Evolutionary conservation across 768 basidiomycete genomes (phyloP), one percentile per base, ranked within the genome.

Genomic region (Pilatotrama ljubarskyi): DNA sequence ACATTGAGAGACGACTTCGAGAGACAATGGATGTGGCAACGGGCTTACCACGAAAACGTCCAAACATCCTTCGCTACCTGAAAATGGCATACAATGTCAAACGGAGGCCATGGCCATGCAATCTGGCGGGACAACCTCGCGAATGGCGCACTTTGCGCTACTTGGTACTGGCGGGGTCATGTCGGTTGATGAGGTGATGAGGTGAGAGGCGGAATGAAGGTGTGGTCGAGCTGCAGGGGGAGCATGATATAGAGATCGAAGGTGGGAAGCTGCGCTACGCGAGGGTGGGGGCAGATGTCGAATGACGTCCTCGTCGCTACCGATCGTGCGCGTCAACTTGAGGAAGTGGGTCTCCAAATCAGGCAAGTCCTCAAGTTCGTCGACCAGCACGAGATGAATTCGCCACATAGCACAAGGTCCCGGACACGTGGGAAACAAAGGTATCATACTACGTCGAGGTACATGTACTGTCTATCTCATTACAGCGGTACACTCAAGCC

Each of bases 21-120:
- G 17, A 17, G n/a, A 13, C 41, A n/a, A 1, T 54, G 25, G 13
- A 11, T 32, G 18, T 11, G 26, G 22, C n/a, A 9, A 14, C 29
- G 25, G 32, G 67, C 76, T 35, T 44, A 85, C 86, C 79, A 74
- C 26, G 87, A 88, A 70, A 88, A 88, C 1, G 79, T 88, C 84
- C 85, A 86, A 14, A 88, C 74, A 51, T 79, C 80, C 54, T 79
- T 77, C 8, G 73, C 61, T 38, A 75, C 72, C 74, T 73, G 59
- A 20, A 32, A 17, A 37, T 18, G 24, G 18, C n/a, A 22, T 22
- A 5, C 13, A 3, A 25, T 14, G 24, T 25, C 22, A 26, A 25
- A 14, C n/a, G 2, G 36, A n/a, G 49, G 29, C 29, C 29, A 36
- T 35, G 10, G 43, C 20, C 5, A n/a, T 35, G 2, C 6, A 9